These are phyloP conservation scores for Solanum clarkiae DNA, from an alignment of 257 asterid species.

Conservation along the genomic window DNA sequence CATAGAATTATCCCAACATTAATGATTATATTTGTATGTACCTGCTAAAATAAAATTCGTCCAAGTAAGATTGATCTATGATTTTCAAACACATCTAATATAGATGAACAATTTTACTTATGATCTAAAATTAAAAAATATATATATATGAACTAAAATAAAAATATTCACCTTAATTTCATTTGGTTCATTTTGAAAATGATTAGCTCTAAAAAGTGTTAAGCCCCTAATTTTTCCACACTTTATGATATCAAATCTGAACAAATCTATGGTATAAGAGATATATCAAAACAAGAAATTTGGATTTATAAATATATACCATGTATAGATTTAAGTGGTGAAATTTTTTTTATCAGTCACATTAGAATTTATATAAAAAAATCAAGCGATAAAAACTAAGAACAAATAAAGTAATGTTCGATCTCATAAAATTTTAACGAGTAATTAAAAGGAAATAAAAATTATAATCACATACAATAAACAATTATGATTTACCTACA, in stretches of 20 bases:
- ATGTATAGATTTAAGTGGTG: background rate
- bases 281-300: background rate
- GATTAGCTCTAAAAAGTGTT: background rate
- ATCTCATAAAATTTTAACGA: background rate
- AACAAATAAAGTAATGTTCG: background rate
- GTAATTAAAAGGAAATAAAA: background rate
- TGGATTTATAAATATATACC: background rate
- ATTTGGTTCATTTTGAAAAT: background rate
- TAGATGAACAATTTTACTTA: background rate
- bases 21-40: background rate
- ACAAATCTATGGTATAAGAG: background rate
- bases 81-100: background rate
- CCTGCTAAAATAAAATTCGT: background rate
- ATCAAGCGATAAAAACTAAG: background rate
- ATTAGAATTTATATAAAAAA: background rate
- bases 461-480: background rate
- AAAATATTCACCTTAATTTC: background rate
- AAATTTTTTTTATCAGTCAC: background rate
- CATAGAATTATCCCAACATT: background rate
- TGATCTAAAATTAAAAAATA: background rate
- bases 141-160: background rate
- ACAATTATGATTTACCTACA: background rate
- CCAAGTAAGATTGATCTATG: background rate
- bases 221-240: background rate
- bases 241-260: background rate